These are phyloP conservation scores for Peribolospora kevripleyi DNA, from an alignment of 768 basidiomycete species.

Conservation along the genomic window DNA sequence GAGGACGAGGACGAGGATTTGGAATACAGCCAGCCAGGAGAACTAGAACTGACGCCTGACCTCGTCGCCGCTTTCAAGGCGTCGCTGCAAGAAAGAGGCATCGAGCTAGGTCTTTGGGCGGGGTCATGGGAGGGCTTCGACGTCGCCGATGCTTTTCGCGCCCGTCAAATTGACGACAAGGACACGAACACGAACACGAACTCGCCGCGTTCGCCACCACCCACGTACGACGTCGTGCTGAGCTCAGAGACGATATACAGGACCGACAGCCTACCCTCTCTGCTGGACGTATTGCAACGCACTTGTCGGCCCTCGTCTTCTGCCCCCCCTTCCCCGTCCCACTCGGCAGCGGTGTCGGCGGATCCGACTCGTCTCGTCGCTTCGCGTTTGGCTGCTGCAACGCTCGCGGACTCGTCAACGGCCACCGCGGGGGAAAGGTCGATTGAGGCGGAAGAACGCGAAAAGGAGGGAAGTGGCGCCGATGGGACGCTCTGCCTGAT, in stretches of 20 bases:
- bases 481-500: conserved; percentile 34
- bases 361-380: too few relatives aligned
- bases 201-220: not conserved
- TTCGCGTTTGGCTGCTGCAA: too few relatives aligned
- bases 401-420: too few relatives aligned
- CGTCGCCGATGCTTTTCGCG: conserved; percentile 6
- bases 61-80: conserved; percentile 40
- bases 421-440: too few relatives aligned
- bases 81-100: conserved; percentile 31
- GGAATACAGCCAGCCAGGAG: conserved; percentile 22
- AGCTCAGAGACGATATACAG: conserved; percentile 88
- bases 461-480: conserved; percentile 3
- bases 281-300: conserved; percentile 24
- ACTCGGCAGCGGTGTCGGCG: not conserved
- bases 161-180: not conserved
- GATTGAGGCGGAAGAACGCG: conserved; percentile 2
- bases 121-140: conserved; percentile 41
- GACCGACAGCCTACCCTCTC: conserved; percentile 33
- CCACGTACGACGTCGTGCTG: conserved; percentile 35
- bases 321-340: not conserved
- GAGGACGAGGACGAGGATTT: not conserved
- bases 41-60: conserved; percentile 39
- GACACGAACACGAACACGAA: too few relatives aligned
- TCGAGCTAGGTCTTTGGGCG: conserved; percentile 48
- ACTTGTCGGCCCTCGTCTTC: too few relatives aligned